phyloP scores from a whole-genome alignment of 1,284 basidiomycete genomes.

The Clitocybe nebularis region DNA sequence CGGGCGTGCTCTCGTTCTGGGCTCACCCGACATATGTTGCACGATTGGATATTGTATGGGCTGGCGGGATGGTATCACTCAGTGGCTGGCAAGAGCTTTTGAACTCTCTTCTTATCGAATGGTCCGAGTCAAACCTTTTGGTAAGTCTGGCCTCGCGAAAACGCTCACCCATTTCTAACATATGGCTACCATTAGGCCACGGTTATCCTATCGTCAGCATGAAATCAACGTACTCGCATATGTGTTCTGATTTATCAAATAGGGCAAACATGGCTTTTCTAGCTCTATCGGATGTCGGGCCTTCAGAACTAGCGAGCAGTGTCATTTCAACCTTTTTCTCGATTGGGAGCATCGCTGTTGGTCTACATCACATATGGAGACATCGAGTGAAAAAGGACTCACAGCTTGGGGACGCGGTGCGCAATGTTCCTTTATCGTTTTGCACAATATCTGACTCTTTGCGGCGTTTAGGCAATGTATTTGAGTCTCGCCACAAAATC shows the following conservation, averaged over 20 bases:
- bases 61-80: background rate
- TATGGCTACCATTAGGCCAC: background rate
- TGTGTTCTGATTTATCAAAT: background rate
- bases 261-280: constrained; percentile 1
- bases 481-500: no score
- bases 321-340: background rate
- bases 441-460: background rate
- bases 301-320: background rate
- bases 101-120: background rate
- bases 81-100: background rate
- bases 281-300: background rate
- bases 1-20: constrained; percentile 1
- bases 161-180: background rate
- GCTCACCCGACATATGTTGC: background rate
- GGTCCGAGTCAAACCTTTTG: constrained; percentile 2
- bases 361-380: constrained; percentile 1
- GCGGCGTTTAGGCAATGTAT: background rate
- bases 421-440: background rate
- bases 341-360: background rate
- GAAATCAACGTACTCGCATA: background rate
- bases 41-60: constrained; percentile 1
- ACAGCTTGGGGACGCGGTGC: background rate
- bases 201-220: constrained; percentile 1
- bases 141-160: background rate
- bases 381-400: background rate